Evolutionary conservation across 225 moss, liverwort and hornwort genomes (phyloP).

Genomic region (Sphagnum contortum): DNA sequence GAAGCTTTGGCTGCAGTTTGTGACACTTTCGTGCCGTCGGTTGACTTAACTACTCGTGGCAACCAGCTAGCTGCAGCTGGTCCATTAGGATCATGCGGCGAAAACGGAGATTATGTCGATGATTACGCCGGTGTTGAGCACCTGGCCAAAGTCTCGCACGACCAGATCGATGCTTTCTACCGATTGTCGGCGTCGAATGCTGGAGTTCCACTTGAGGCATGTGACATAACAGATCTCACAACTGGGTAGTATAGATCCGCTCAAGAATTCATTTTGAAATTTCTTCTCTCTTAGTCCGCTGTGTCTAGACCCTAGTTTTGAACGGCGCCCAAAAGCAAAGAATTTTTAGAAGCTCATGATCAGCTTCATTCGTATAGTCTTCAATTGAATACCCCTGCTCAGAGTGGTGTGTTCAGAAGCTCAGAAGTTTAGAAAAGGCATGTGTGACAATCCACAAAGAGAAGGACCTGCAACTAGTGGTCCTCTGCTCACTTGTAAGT

Average conservation of each 20-base stretch:
- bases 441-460: too few species aligned
- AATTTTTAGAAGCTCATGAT: too few species aligned
- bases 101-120: not conserved
- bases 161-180: slow-evolving; percentile 30
- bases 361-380: too few species aligned
- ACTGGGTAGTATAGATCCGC: not conserved
- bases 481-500: too few species aligned
- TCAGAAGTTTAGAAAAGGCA: too few species aligned
- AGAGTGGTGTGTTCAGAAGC: too few species aligned
- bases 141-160: slow-evolving; percentile 3
- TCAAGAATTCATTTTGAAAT: not conserved
- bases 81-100: not conserved
- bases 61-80: too few species aligned
- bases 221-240: not conserved
- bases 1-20: slow-evolving; percentile 42
- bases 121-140: not conserved
- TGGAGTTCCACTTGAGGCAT: slow-evolving; percentile 49
- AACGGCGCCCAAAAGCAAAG: too few species aligned
- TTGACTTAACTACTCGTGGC: slow-evolving; percentile 1
- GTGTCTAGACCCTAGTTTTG: too few species aligned
- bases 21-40: slow-evolving; percentile 65
- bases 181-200: slow-evolving; percentile 47
- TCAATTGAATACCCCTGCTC: too few species aligned
- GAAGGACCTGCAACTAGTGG: too few species aligned
- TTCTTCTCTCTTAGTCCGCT: too few species aligned